A percentile compares a stretch with the other conserved stretches of the same genome.
Evolutionary conservation across 345 rosid genomes (phyloP).

Genomic region (Reutealis trisperma): DNA sequence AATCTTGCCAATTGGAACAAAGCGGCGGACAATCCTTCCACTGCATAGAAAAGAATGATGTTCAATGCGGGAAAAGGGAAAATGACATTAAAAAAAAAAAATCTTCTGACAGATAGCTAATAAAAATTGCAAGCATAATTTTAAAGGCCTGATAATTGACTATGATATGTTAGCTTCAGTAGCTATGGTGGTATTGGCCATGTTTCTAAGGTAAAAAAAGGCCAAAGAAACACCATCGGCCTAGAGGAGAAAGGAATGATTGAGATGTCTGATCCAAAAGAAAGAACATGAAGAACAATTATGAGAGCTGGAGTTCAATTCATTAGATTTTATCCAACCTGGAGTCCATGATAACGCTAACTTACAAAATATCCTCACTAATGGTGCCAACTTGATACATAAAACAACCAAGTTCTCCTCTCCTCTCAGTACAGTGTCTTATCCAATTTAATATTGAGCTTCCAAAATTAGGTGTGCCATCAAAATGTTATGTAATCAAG

Average conservation of each 20-base stretch:
- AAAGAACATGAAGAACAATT: neutral
- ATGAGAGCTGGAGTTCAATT: neutral
- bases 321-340: neutral
- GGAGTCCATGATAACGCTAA: neutral
- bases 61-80: neutral
- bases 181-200: neutral
- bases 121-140: neutral
- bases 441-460: neutral
- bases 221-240: slow-evolving; percentile 3
- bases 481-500: neutral
- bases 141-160: neutral
- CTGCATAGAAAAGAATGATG: slow-evolving; percentile 35
- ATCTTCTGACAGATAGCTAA: neutral
- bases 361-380: neutral
- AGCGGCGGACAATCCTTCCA: slow-evolving; percentile 56
- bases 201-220: slow-evolving; percentile 6
- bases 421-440: neutral
- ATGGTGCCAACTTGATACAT: neutral
- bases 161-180: neutral
- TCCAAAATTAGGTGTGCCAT: neutral
- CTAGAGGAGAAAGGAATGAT: neutral
- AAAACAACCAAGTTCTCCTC: neutral
- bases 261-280: neutral
- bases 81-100: neutral
- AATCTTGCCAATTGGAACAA: slow-evolving; percentile 70